Percentiles rank a stretch among this genome's conserved stretches.
Evolutionary conservation across 2,329 filamentous ascomycete genomes (phyloP).

Genomic region (Ophiostoma sp.): DNA sequence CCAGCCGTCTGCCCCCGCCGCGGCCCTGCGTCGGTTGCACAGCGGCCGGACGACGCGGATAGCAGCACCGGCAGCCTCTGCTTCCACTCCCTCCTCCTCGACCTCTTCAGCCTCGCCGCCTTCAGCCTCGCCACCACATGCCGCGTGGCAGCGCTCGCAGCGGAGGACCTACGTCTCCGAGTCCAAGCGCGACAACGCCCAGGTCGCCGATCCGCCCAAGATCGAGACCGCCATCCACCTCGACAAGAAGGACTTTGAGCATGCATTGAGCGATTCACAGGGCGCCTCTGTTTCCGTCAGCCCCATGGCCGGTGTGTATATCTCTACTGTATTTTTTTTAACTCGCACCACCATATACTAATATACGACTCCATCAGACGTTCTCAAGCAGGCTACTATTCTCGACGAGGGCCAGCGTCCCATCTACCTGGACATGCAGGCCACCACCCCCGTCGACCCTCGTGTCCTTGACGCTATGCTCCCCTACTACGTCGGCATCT

Average conservation of each 20-base stretch:
- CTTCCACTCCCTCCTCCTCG: neutral
- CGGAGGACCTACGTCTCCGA: conserved; percentile 73
- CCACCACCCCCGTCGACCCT: conserved; percentile 90
- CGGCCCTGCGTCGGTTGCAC: conserved; percentile 34
- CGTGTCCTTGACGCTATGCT: conserved; percentile 95
- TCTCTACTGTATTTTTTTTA: neutral
- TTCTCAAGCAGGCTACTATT: conserved; percentile 84
- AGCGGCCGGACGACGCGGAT: conserved; percentile 33
- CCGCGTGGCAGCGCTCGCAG: neutral
- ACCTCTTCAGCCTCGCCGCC: conserved; percentile 21
- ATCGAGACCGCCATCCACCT: conserved; percentile 78
- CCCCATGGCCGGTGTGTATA: conserved; percentile 59
- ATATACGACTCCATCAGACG: conserved; percentile 42
- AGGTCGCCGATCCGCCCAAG: conserved; percentile 70
- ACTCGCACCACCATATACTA: conserved; percentile 17
- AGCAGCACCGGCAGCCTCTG: conserved; percentile 5
- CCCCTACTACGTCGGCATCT: conserved; percentile 85
- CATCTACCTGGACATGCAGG: conserved; percentile 98
- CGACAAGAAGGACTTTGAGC: conserved; percentile 76
- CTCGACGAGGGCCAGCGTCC: conserved; percentile 90
- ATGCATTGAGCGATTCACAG: conserved; percentile 41
- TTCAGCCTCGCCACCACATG: neutral
- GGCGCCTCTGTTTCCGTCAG: conserved; percentile 55
- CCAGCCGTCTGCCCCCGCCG: conserved; percentile 33
- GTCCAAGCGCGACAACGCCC: conserved; percentile 71